Evolutionary conservation across 164 flowering plant species (phyloP).

Genomic region (Vitis amurensis): DNA sequence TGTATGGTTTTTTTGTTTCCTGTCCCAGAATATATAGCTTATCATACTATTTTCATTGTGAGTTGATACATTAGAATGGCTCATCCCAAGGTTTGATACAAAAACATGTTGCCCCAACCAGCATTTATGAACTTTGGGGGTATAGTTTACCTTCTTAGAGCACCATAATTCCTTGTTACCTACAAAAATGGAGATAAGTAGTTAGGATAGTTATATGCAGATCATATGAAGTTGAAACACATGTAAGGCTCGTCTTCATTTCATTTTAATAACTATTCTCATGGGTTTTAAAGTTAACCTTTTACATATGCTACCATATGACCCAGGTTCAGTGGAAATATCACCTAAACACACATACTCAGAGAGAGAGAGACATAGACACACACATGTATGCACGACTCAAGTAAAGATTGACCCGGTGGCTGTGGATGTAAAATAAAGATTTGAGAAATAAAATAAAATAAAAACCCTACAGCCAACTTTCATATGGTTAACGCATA

Average conservation of each 20-base stretch:
- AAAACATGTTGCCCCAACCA: too few species aligned
- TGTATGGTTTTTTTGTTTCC: too few species aligned
- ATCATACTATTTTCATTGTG: too few species aligned
- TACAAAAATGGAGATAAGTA: slow-evolving; percentile 17
- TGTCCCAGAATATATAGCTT: too few species aligned
- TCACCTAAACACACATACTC: not conserved
- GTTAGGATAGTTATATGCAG: not conserved
- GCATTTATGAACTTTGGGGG: not conserved
- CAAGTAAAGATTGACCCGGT: too few species aligned
- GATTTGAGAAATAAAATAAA: too few species aligned
- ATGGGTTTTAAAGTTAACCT: not conserved
- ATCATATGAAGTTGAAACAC: not conserved
- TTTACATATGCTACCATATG: not conserved
- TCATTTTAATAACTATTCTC: not conserved
- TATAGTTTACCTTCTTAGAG: slow-evolving; percentile 54
- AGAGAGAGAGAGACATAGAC: not conserved
- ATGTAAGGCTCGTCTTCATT: not conserved
- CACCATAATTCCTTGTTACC: slow-evolving; percentile 83
- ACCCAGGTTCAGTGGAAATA: too few species aligned
- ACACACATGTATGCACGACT: not conserved
- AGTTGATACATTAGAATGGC: too few species aligned
- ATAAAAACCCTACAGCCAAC: too few species aligned
- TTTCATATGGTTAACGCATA: too few species aligned
- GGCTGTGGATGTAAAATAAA: too few species aligned
- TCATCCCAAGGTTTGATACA: too few species aligned